phyloP scores from a whole-genome alignment of 2,329 filamentous ascomycete genomes.

The Dactylonectria estremocensis region DNA sequence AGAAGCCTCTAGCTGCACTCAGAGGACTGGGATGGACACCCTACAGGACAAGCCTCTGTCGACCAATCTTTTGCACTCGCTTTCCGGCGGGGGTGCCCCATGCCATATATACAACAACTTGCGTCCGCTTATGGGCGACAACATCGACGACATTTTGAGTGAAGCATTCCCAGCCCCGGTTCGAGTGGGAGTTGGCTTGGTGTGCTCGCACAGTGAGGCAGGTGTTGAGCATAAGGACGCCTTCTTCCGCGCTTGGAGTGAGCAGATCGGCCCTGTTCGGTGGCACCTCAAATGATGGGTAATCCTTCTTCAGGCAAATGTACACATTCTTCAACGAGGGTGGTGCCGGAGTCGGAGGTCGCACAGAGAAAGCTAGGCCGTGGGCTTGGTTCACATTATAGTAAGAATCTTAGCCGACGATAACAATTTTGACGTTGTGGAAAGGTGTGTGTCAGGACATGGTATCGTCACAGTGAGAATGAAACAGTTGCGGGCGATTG shows the following conservation, averaged over 20 bases:
- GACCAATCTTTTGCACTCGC: conserved; percentile 82
- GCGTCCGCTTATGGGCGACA: conserved; percentile 81
- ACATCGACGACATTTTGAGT: conserved; percentile 93
- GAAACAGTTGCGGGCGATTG: neutral
- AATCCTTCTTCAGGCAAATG: conserved; percentile 88
- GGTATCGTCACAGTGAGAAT: conserved; percentile 34
- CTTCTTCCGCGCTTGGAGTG: conserved; percentile 93
- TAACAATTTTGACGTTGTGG: conserved; percentile 89
- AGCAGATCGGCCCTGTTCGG: conserved; percentile 85
- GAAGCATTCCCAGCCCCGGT: conserved; percentile 92
- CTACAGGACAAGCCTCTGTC: conserved; percentile 82
- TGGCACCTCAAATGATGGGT: conserved; percentile 83
- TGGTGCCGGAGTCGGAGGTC: conserved; percentile 88
- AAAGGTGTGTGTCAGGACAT: conserved; percentile 97
- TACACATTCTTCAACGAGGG: conserved; percentile 97
- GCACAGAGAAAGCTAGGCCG: conserved; percentile 95
- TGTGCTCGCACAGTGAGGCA: conserved; percentile 94
- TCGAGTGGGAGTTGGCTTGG: conserved; percentile 87
- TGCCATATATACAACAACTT: conserved; percentile 93
- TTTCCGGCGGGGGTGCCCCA: conserved; percentile 92
- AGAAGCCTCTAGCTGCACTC: conserved; percentile 86
- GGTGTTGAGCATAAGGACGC: conserved; percentile 94
- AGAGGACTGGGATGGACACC: conserved; percentile 95
- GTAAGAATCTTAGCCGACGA: conserved; percentile 97
- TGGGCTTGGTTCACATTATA: conserved; percentile 97